These are phyloP conservation scores for Nitzschia palea DNA, from an alignment of 108 stramenopile genomes.

Conservation along the genomic window DNA sequence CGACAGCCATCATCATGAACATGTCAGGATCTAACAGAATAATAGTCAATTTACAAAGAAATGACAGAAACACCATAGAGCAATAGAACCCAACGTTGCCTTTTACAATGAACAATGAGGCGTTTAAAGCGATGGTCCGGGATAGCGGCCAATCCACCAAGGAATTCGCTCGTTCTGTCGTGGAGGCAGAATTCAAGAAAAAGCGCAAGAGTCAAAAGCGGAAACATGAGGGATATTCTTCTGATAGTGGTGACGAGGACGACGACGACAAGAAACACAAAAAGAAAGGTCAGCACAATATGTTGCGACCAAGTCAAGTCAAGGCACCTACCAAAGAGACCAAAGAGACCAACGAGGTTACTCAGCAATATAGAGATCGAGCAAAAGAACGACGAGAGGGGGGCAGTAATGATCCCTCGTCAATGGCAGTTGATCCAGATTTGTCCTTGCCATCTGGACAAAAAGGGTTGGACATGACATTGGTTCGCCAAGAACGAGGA, in stretches of 20 bases:
- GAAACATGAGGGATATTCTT: conserved; percentile 24
- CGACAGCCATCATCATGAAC: no score
- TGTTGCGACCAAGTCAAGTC: conserved; percentile 13
- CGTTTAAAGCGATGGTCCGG: conserved; percentile 65
- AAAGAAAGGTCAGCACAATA: conserved; percentile 24
- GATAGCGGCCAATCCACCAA: conserved; percentile 47
- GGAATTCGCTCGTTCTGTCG: conserved; percentile 78
- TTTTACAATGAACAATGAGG: conserved; percentile 83
- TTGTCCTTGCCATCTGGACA: conserved; percentile 7
- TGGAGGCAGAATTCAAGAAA: conserved; percentile 66
- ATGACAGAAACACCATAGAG: no score
- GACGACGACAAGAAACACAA: conserved; percentile 24
- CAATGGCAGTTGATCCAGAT: conserved; percentile 6
- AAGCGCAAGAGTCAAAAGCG: conserved; percentile 38
- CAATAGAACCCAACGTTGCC: no score
- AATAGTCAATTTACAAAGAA: no score
- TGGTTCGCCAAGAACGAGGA: conserved; percentile 74
- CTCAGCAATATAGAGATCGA: conserved; percentile 69
- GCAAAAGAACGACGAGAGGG: conserved; percentile 84
- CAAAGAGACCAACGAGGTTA: conserved; percentile 3
- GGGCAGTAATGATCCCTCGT: background rate
- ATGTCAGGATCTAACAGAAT: no score
- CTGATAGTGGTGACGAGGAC: conserved; percentile 33
- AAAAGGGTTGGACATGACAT: conserved; percentile 85
- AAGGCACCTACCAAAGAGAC: conserved; percentile 21